phyloP scores from a whole-genome alignment of 139 green algal species.

The Microglena sp. region DNA sequence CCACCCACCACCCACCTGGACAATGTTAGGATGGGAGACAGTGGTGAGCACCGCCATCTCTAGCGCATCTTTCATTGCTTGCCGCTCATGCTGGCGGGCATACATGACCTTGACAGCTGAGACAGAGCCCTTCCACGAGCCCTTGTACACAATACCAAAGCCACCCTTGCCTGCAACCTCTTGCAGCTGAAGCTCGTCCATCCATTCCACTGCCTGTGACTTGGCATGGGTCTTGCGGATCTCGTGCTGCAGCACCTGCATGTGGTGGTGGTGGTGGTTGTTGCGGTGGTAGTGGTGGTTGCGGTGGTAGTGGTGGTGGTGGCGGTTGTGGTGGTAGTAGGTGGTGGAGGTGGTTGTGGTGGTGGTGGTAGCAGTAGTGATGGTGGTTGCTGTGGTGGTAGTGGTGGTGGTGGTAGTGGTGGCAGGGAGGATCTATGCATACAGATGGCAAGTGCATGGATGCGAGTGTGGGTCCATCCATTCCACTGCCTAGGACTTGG shows the following conservation, averaged over 20 bases:
- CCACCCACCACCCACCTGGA: constrained; percentile 19
- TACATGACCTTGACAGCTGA: constrained; percentile 44
- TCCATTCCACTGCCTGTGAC: constrained; percentile 36
- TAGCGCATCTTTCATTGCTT: constrained; percentile 57
- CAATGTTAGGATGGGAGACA: constrained; percentile 29
- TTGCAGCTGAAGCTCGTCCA: constrained; percentile 39
- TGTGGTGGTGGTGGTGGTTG: neutral
- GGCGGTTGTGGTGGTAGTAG: neutral
- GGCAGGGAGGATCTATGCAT: no score
- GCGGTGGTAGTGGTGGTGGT: neutral
- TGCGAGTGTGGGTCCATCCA: no score
- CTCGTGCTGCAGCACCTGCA: constrained; percentile 51
- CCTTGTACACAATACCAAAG: constrained; percentile 56
- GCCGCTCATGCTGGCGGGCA: constrained; percentile 47
- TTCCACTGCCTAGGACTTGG: constrained; percentile 33
- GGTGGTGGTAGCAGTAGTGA: neutral
- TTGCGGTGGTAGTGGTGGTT: neutral
- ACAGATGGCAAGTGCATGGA: no score
- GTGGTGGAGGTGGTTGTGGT: neutral
- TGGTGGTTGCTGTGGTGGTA: neutral
- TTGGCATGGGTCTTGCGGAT: constrained; percentile 43
- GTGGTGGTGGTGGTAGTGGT: neutral
- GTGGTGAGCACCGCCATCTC: constrained; percentile 54
- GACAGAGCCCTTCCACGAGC: constrained; percentile 17
- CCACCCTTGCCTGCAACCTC: constrained; percentile 52